Evolutionary conservation across 1,284 basidiomycete genomes (phyloP), one percentile per base, ranked within the genome.

Genomic region (Trichosporon sp.): DNA sequence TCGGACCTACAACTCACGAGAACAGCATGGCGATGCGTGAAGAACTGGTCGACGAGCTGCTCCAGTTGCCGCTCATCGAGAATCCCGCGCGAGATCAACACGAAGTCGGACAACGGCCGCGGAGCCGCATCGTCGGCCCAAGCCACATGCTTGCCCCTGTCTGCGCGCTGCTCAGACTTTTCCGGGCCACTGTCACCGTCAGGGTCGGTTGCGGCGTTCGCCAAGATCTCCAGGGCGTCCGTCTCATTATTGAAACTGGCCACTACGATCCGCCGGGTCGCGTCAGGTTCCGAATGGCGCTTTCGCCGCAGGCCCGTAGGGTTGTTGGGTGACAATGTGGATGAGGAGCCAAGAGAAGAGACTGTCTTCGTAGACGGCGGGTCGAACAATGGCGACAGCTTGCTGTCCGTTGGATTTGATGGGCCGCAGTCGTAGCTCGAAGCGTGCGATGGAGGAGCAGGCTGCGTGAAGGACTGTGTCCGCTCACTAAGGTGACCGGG

Each of bases 191-290:
- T 46, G 2, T 76, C 69, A 6, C 66, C 74, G 48, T 75, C 72
- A 4, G 69, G 77, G 54, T 80, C 80, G 1, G 80, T 82, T 1
- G 83, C 83, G 0, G 84, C 83, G 72, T 82, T 78, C 32, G 83
- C 84, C 32, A 85, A 76, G 11, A 85, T 83, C 67, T 82, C 80
- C 38, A 85, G 74, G 4, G 84, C 84, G 69, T 85, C 84, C 68
- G 80, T 82, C 76, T 85, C 84, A 67, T 85, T 85, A 70, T 78
- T 79, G 74, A 85, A 81, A 68, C 78, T 82, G 6, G 82, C 82
- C 35, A 81, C 79, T 21, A 84, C 81, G 67, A 85, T 83, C 14
- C 78, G 75, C 11, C 80, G 70, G 6, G 79, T 79, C 4, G 78
- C 76, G 40, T 79, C 78, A 16, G 77, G 74, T 43, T 71, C 73